Evolutionary conservation across 345 rosid species (phyloP).

Genomic region (Populus tremula): DNA sequence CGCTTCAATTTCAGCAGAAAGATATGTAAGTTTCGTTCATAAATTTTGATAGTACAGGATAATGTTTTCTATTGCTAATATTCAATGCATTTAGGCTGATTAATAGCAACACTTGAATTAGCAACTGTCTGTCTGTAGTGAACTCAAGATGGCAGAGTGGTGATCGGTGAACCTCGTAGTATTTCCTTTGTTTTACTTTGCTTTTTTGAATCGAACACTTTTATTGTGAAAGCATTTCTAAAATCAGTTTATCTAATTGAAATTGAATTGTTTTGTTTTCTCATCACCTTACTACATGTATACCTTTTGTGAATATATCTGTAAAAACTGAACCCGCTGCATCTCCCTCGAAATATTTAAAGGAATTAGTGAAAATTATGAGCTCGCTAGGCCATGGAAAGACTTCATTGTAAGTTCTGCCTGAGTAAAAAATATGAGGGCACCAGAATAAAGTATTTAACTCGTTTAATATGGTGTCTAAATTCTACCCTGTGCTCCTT

Average conservation of each 20-base stretch:
- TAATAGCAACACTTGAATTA: neutral
- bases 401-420: neutral
- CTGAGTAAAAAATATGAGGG: neutral
- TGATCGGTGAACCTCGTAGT: neutral
- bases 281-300: neutral
- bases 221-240: neutral
- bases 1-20: constrained; percentile 20
- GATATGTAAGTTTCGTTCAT: constrained; percentile 31
- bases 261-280: too few species aligned
- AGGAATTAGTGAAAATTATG: too few species aligned
- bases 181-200: neutral
- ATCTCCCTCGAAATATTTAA: neutral
- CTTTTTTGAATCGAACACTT: neutral
- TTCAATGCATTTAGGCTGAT: neutral
- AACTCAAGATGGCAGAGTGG: neutral
- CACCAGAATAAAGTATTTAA: neutral
- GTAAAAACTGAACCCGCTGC: neutral
- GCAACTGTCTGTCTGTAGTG: neutral
- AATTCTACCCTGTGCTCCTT: neutral
- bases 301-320: neutral
- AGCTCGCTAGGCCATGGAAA: neutral
- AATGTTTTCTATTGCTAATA: neutral
- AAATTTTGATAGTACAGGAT: neutral
- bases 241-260: neutral
- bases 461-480: neutral